A percentile compares a stretch with the other conserved stretches of the same genome.
Evolutionary conservation across 2,329 filamentous ascomycete species (phyloP).

Genomic region (Hansfordia pulvinata): DNA sequence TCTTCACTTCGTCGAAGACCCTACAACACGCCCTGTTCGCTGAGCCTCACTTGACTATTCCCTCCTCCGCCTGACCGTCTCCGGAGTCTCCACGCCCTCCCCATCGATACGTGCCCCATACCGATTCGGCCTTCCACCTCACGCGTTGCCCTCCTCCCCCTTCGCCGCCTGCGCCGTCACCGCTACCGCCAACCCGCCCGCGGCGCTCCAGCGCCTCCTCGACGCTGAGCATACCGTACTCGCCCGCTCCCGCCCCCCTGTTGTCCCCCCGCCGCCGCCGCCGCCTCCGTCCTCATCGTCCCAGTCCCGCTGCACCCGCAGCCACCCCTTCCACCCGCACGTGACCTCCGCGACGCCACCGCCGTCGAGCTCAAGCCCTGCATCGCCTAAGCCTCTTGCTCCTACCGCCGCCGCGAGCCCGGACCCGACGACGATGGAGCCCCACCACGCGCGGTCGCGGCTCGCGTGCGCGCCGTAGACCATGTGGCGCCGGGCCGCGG

Average conservation of each 20-base stretch:
- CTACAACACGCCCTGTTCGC: no score
- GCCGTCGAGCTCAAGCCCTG: conserved; percentile 6
- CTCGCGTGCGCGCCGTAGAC: conserved; percentile 33
- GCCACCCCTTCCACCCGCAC: conserved; percentile 35
- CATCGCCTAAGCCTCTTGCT: conserved; percentile 6
- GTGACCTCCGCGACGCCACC: conserved; percentile 16
- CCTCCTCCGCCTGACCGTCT: background rate
- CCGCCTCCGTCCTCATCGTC: conserved; percentile 18
- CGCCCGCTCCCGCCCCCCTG: conserved; percentile 30
- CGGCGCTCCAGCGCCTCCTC: conserved; percentile 31
- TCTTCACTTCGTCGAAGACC: no score
- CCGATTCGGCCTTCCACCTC: conserved; percentile 30
- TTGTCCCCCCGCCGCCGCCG: conserved; percentile 37
- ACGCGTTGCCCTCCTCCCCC: conserved; percentile 13
- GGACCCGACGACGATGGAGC: conserved; percentile 38
- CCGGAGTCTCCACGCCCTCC: conserved; percentile 5
- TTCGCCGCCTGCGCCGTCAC: conserved; percentile 27
- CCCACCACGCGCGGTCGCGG: conserved; percentile 38
- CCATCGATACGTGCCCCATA: conserved; percentile 36
- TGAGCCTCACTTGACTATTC: no score
- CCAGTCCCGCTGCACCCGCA: conserved; percentile 31
- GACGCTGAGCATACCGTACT: conserved; percentile 22
- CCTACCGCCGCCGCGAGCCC: conserved; percentile 15
- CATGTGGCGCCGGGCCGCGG: conserved; percentile 30
- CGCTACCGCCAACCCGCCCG: conserved; percentile 20